Conservation (phyloP, 2,329 filamentous ascomycete genomes). For the Ophiostoma pallidulum region DNA sequence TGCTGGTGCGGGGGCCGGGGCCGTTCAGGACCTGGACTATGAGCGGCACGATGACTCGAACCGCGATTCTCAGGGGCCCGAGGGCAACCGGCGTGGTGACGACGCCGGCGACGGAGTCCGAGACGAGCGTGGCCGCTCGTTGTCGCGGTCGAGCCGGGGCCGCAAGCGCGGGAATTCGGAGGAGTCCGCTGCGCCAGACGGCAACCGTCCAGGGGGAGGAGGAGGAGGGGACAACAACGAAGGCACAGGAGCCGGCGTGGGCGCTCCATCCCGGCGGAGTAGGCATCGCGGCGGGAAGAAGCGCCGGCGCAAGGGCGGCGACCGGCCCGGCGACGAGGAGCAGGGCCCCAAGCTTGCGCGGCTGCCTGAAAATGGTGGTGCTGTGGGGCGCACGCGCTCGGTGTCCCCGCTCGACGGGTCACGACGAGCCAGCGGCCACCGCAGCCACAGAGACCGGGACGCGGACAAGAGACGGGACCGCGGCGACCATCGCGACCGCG, state of each 20-base stretch:
- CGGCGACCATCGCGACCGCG: conserved; percentile 20
- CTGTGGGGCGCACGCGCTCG: conserved; percentile 4
- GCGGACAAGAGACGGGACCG: conserved; percentile 23
- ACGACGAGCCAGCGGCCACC: conserved; percentile 4
- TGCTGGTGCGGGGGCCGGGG: too few relatives aligned
- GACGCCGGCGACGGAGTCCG: not conserved
- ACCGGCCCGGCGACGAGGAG: not conserved
- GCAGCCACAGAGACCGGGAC: conserved; percentile 11
- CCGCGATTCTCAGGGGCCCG: not conserved
- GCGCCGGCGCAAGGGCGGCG: conserved; percentile 7
- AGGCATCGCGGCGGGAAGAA: conserved; percentile 10
- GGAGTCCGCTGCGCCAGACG: not conserved
- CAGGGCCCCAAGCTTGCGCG: too few relatives aligned
- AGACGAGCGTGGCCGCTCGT: not conserved
- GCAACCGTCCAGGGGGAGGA: not conserved
- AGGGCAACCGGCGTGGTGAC: not conserved
- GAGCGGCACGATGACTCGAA: conserved; percentile 10
- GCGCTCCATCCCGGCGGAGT: conserved; percentile 10
- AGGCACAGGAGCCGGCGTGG: not conserved
- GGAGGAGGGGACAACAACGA: too few relatives aligned
- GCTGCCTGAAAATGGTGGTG: not conserved
- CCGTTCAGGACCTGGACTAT: conserved; percentile 12
- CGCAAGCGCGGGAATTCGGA: conserved; percentile 3
- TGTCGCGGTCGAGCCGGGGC: conserved; percentile 19
- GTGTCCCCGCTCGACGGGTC: conserved; percentile 10